phyloP scores from a whole-genome alignment of 2,329 filamentous ascomycete species.

The Alternaria consortialis region DNA sequence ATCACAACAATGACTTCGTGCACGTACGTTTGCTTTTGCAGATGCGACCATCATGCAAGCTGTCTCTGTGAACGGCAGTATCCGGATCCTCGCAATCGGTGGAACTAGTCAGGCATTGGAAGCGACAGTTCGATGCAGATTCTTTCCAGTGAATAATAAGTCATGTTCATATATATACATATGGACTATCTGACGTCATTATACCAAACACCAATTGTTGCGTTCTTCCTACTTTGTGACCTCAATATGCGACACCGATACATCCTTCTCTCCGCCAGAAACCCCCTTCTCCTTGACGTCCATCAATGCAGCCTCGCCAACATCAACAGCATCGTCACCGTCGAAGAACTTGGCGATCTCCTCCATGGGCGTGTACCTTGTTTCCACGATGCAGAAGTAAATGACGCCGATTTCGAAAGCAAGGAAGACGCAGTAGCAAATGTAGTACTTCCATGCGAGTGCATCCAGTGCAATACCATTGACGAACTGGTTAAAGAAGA shows the following conservation, averaged over 20 bases:
- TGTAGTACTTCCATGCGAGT: conserved; percentile 30
- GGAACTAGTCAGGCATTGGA: neutral
- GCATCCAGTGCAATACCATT: conserved; percentile 30
- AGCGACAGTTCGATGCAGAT: neutral
- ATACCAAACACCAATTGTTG: neutral
- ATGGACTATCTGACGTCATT: neutral
- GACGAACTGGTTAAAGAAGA: conserved; percentile 26
- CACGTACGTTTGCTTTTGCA: neutral
- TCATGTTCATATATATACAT: neutral
- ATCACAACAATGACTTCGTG: neutral
- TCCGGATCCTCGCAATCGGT: neutral
- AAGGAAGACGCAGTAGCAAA: conserved; percentile 30
- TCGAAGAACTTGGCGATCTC: conserved; percentile 29
- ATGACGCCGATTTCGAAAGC: conserved; percentile 20
- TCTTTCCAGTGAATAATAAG: neutral
- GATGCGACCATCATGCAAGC: neutral
- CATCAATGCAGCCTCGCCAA: conserved; percentile 21
- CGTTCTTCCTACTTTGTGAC: neutral
- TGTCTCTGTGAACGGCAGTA: neutral
- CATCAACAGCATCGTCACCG: conserved; percentile 24
- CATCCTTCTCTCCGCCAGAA: conserved; percentile 1
- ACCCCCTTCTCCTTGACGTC: conserved; percentile 24
- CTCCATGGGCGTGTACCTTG: conserved; percentile 25
- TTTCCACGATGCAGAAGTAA: conserved; percentile 30
- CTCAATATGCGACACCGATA: conserved; percentile 7